Percentiles rank a stretch among this genome's conserved stretches.
Conservation (phyloP, 306 rosid species). For the Hippophae tibetana region DNA sequence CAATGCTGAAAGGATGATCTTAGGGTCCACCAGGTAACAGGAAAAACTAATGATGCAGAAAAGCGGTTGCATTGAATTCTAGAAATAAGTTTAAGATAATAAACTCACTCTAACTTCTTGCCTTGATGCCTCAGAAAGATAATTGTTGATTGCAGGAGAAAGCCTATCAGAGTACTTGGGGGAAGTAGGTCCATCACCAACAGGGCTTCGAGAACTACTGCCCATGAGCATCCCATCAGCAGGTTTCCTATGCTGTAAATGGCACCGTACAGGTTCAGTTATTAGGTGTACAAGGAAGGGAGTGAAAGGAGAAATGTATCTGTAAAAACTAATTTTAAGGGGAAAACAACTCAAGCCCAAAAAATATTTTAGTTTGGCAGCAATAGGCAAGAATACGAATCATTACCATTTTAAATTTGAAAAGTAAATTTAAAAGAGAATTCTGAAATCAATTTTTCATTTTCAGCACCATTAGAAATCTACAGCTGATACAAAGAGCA, state of each 20-base stretch:
- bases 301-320: neutral
- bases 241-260: constrained; percentile 89
- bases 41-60: constrained; percentile 1
- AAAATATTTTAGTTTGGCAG: too few species aligned
- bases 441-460: too few species aligned
- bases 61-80: neutral
- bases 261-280: neutral
- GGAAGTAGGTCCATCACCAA: constrained; percentile 69
- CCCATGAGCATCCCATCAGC: constrained; percentile 90
- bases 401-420: neutral
- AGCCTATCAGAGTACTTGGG: constrained; percentile 96
- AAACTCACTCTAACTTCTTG: constrained; percentile 91
- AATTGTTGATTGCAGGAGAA: constrained; percentile 91
- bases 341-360: too few species aligned
- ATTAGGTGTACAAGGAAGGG: neutral
- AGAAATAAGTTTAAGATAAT: constrained; percentile 14
- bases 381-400: neutral
- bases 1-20: neutral
- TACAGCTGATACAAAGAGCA: too few species aligned
- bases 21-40: constrained; percentile 3
- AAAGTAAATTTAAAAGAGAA: neutral
- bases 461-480: too few species aligned
- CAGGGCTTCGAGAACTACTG: constrained; percentile 85
- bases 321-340: too few species aligned
- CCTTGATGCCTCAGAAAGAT: constrained; percentile 93